Evolutionary conservation across 352 stramenopile species (phyloP), one percentile per base, ranked within the genome.

Genomic region (Salisapilia sapeloensis): DNA sequence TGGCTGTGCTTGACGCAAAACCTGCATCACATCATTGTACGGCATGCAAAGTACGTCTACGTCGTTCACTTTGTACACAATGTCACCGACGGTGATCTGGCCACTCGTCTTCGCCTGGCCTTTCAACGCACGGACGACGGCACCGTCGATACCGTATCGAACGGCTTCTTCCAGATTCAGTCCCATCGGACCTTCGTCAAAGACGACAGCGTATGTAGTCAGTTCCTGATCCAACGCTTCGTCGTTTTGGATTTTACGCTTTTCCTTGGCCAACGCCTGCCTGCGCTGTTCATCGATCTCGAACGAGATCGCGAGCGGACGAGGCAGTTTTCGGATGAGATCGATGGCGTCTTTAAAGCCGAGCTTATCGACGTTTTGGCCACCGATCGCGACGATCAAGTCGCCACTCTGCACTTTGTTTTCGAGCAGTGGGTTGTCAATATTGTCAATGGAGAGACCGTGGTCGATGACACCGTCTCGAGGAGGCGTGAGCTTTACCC

Each of bases 41-140:
- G 69, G 69, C 62, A 86, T 86, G 41, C 64, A 83, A 9, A 90
- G 45, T 42, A 86, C 70, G 31, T 86, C 67, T 16, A 56, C 58
- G 31, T 85, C 74, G 44, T 83, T 85, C 27, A 86, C 74, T 44
- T 90, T 86, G 53, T 79, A 90, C 30, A 86, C 70, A 37, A 85
- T 90, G 49, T 90, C 70, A 26, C 70, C 70, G 9, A 86, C 49
- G 10, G 61, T 72, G 56, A 89, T 86, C 56, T 80, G 71, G 24
- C 74, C 74, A 28, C 59, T 89, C 4, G 55, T 81, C 46, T 84
- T 78, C 18, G 74, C 74, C 48, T 89, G 74, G 9, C 74, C 74
- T 41, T 86, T 89, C 7, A 89, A 27, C 18, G 70, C 74, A 16
- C 69, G 69, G 38, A 89, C 74, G 13, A 89, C 64, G 0, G 70